phyloP scores from a whole-genome alignment of 306 rosid genomes.

The Vachellia collinsii region DNA sequence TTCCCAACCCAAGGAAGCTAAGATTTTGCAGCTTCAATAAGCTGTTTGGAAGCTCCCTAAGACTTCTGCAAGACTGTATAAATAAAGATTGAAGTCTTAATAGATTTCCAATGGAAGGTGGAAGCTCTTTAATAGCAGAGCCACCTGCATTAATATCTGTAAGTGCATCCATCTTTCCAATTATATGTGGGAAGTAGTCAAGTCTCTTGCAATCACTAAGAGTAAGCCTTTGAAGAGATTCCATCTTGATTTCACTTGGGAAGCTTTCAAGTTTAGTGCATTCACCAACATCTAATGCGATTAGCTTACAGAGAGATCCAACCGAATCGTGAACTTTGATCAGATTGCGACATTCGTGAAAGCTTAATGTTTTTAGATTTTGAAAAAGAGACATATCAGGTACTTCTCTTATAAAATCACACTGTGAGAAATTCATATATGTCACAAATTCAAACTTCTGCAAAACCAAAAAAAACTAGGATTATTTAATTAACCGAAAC shows the following conservation, averaged over 20 bases:
- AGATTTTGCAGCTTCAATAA: background rate
- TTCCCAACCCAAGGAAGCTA: background rate
- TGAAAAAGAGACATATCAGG: background rate
- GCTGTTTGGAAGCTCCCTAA: background rate
- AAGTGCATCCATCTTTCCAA: background rate
- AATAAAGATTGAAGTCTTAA: background rate
- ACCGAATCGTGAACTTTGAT: background rate
- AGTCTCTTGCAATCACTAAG: background rate
- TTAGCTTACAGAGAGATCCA: background rate
- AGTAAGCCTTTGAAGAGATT: background rate
- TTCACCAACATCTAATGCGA: background rate
- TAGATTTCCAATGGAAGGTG: background rate
- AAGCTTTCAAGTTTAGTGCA: background rate
- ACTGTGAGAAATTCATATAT: background rate
- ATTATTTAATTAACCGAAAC: no score
- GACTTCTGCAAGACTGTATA: background rate
- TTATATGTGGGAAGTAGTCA: background rate
- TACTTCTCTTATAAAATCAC: background rate
- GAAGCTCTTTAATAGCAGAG: background rate
- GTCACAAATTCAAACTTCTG: no score
- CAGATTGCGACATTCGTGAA: background rate
- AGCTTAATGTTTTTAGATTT: no score
- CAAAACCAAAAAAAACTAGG: no score
- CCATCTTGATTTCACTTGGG: background rate
- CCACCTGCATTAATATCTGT: background rate